Evolutionary conservation across 306 rosid species (phyloP).

Genomic region (Lathyrus sativus): DNA sequence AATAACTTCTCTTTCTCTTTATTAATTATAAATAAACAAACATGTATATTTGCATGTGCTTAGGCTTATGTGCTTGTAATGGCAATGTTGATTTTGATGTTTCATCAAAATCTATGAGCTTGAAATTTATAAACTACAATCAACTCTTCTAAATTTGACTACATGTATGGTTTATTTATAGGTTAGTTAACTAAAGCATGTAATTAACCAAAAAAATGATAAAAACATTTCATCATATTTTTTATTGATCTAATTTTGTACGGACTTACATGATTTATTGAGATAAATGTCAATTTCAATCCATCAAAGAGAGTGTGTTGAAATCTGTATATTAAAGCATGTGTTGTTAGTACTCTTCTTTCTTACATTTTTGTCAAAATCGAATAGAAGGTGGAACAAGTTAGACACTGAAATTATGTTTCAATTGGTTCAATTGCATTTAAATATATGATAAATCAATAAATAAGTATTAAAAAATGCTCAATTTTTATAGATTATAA

Average conservation of each 20-base stretch:
- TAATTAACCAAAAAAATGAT: too few relatives aligned
- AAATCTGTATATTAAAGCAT: too few relatives aligned
- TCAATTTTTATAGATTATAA: too few relatives aligned
- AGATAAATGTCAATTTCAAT: too few relatives aligned
- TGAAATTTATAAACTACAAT: slow-evolving; percentile 4
- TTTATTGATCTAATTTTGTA: too few relatives aligned
- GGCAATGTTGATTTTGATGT: slow-evolving; percentile 1
- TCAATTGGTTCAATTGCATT: neutral
- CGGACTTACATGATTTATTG: too few relatives aligned
- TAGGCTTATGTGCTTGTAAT: slow-evolving; percentile 35
- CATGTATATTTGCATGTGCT: slow-evolving; percentile 40
- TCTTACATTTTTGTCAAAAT: neutral
- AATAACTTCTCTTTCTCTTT: slow-evolving; percentile 13
- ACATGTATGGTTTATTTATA: neutral
- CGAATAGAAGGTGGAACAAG: neutral
- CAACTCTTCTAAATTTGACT: neutral
- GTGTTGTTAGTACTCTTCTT: too few relatives aligned
- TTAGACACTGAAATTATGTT: neutral
- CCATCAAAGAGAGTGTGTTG: too few relatives aligned
- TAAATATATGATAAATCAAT: too few relatives aligned
- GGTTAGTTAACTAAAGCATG: slow-evolving; percentile 10
- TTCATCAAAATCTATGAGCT: neutral
- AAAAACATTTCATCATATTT: too few relatives aligned
- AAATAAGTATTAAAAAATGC: too few relatives aligned
- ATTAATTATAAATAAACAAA: slow-evolving; percentile 12